These are phyloP conservation scores for Saccharomycopsis sp. DNA, from an alignment of 805 yeast species.

Conservation along the genomic window DNA sequence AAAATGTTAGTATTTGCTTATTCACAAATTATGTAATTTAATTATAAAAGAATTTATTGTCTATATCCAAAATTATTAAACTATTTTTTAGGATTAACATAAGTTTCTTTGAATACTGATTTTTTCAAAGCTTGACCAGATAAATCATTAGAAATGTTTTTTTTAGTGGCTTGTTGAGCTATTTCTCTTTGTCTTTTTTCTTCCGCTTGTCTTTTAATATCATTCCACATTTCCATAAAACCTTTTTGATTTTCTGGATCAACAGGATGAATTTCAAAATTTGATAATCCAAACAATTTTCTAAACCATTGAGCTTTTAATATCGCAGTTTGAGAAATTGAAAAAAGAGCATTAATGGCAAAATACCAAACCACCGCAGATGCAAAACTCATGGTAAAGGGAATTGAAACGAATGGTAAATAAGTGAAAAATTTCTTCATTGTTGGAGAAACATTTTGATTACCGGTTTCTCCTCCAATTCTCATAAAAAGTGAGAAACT, in stretches of 20 bases:
- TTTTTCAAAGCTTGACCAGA: constrained; percentile 6
- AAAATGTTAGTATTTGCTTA: no score
- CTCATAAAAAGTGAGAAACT: constrained; percentile 66
- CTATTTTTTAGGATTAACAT: background rate
- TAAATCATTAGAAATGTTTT: background rate
- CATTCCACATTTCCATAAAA: constrained; percentile 30
- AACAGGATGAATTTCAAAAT: constrained; percentile 28
- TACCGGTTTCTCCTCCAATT: constrained; percentile 89
- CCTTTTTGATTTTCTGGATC: constrained; percentile 23
- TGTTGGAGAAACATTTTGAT: constrained; percentile 50
- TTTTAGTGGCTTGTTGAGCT: constrained; percentile 2
- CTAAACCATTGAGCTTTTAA: constrained; percentile 55
- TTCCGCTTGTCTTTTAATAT: constrained; percentile 30
- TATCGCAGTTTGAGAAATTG: constrained; percentile 60
- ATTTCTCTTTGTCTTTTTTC: constrained; percentile 1
- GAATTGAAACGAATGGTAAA: constrained; percentile 72
- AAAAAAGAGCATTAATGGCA: constrained; percentile 66
- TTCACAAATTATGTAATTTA: no score
- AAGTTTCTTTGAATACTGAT: constrained; percentile 10
- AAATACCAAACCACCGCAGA: constrained; percentile 81
- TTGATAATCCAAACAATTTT: constrained; percentile 44
- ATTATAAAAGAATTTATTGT: background rate
- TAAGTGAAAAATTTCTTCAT: constrained; percentile 60
- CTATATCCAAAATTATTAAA: background rate
- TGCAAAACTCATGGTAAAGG: constrained; percentile 81